Evolutionary conservation across 768 basidiomycete species (phyloP), one percentile per base, ranked within the genome.

Genomic region (Suillus spraguei): DNA sequence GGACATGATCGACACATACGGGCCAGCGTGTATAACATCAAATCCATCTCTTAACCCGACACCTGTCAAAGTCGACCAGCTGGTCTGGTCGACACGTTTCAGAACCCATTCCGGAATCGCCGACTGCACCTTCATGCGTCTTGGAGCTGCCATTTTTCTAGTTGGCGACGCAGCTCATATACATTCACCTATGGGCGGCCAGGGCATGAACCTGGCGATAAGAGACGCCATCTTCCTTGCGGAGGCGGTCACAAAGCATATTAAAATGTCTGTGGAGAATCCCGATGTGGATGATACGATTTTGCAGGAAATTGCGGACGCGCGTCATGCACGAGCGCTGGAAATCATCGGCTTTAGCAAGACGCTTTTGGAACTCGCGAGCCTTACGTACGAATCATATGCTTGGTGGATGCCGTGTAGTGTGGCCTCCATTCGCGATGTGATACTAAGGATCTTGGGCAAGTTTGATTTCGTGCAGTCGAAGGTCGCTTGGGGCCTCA

Each of bases 161-260:
- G 50, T 78, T 14, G 79, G 79, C 7, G 80, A 81, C 65, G 81
- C 82, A 10, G 82, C 82, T 44, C 83, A 84, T 68, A 80, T 84
- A 55, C 85, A 85, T 62, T 81, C 84, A 0, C 85, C 84, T 35
- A 74, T 78, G 5, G 85, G 85, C 2, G 85, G 85, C 1, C 84
- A 85, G 60, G 85, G 85, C n/a, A 83, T 86, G 84, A 85, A 85
- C 64, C 78, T 86, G 24, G 83, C 83, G 5, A 71, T 86, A 14
- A 78, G 84, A 13, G 85, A 86, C 64, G 84, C 80, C 14, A 70
- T 83, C 32, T 73, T 75, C 55, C 76, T 85, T 4, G 83, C 80
- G 5, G 76, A 79, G 17, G 78, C 69, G 10, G 70, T 86, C 55
- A 68, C 72, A 17, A 70, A 75, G 28, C 81, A 81, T 68, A 63